These are phyloP conservation scores for Quercus agrifolia DNA, from an alignment of 306 rosid genomes.

Conservation along the genomic window DNA sequence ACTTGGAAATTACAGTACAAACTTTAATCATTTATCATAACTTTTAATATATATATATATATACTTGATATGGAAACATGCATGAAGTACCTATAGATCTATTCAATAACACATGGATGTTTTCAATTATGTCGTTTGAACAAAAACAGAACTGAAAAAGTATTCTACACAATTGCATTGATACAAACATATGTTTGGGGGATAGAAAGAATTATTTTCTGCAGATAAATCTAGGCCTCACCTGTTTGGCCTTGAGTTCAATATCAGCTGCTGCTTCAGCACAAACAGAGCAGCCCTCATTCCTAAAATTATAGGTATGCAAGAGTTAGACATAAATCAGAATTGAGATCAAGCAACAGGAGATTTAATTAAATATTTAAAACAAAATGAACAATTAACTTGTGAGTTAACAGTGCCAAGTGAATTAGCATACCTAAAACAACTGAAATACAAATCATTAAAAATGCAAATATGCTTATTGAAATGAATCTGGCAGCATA, in stretches of 20 bases:
- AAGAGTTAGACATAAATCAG: conserved; percentile 25
- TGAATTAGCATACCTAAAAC: conserved; percentile 5
- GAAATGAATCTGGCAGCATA: conserved; percentile 11
- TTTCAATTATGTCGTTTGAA: not conserved
- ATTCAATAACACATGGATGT: not conserved
- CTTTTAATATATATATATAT: too few species aligned
- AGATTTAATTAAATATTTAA: not conserved
- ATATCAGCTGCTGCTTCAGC: conserved; percentile 40
- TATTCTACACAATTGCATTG: not conserved
- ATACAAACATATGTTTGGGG: not conserved
- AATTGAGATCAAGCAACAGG: not conserved
- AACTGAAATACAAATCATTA: conserved; percentile 8
- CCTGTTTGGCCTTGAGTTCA: conserved; percentile 62
- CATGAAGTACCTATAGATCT: not conserved
- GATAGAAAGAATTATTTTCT: not conserved
- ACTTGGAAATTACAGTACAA: not conserved
- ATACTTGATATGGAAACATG: too few species aligned
- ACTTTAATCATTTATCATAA: not conserved
- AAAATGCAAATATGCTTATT: conserved; percentile 1
- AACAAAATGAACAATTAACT: not conserved
- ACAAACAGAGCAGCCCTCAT: conserved; percentile 38
- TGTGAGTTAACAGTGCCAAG: not conserved
- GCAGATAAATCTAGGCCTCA: conserved; percentile 25
- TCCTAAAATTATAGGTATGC: conserved; percentile 39
- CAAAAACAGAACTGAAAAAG: not conserved